phyloP scores from a whole-genome alignment of 129 eudicot genomes.

The Tagetes patula region DNA sequence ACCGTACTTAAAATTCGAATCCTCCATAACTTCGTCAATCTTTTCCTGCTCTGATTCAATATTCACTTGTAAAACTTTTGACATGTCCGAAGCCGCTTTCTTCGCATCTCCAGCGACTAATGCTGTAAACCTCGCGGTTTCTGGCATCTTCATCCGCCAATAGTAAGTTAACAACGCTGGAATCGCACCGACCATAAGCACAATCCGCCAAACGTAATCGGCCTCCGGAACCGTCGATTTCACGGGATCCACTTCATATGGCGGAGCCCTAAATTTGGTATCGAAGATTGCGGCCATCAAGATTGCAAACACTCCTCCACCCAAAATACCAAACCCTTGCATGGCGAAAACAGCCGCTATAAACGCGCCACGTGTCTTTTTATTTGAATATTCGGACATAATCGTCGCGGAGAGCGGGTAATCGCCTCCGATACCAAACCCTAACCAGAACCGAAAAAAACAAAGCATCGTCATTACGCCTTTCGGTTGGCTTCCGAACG shows the following conservation, averaged over 20 bases:
- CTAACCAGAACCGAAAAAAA: conserved; percentile 64
- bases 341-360: conserved; percentile 66
- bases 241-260: conserved; percentile 40
- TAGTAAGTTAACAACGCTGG: conserved; percentile 55
- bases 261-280: conserved; percentile 38
- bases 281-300: conserved; percentile 36
- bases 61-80: conserved; percentile 44
- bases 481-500: conserved; percentile 50
- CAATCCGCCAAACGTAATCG: conserved; percentile 53
- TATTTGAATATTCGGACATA: conserved; percentile 61
- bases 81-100: conserved; percentile 57
- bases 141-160: conserved; percentile 63
- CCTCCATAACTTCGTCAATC: conserved; percentile 15
- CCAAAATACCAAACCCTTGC: conserved; percentile 63
- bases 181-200: conserved; percentile 49
- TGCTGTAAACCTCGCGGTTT: conserved; percentile 56
- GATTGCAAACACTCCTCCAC: conserved; percentile 52
- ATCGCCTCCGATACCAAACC: conserved; percentile 64
- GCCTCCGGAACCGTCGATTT: conserved; percentile 48
- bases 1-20: conserved; percentile 29
- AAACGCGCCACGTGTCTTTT: conserved; percentile 54
- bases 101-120: conserved; percentile 46
- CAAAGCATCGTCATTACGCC: conserved; percentile 55
- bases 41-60: conserved; percentile 42
- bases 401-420: conserved; percentile 63